These are phyloP conservation scores for Beauveria sp. DNA, from an alignment of 2,329 filamentous ascomycete species.

Conservation along the genomic window DNA sequence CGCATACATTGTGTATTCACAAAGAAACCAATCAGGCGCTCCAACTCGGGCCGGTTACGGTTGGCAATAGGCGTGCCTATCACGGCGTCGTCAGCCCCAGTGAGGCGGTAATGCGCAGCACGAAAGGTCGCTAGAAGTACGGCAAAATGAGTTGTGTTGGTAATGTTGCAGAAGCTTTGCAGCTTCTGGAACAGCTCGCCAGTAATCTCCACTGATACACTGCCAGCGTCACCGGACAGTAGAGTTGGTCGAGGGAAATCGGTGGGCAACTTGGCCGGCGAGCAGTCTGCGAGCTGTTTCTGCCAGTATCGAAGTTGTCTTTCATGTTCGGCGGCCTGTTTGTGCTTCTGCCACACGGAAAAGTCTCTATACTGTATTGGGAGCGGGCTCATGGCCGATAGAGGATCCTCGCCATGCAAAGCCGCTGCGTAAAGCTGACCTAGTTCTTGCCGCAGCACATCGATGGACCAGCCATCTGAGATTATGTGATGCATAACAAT, in stretches of 20 bases:
- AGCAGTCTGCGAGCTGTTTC: slow-evolving; percentile 5
- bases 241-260: background rate
- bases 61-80: slow-evolving; percentile 14
- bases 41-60: slow-evolving; percentile 11
- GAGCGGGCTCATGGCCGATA: background rate
- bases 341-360: slow-evolving; percentile 8
- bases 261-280: background rate
- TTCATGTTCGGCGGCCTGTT: slow-evolving; percentile 2
- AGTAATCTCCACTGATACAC: background rate
- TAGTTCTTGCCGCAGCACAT: slow-evolving; percentile 18
- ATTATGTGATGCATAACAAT: slow-evolving; percentile 24
- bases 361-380: slow-evolving; percentile 14
- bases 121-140: slow-evolving; percentile 12
- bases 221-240: background rate
- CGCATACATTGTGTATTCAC: slow-evolving; percentile 17
- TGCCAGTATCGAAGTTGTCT: slow-evolving; percentile 12
- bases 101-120: slow-evolving; percentile 14
- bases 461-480: slow-evolving; percentile 23
- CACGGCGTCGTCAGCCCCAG: slow-evolving; percentile 9
- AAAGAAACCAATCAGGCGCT: slow-evolving; percentile 15
- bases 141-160: slow-evolving; percentile 7
- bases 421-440: slow-evolving; percentile 15
- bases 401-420: slow-evolving; percentile 11
- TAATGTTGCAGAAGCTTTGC: slow-evolving; percentile 8
- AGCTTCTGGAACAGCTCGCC: slow-evolving; percentile 8